Percentiles rank a stretch among this genome's conserved stretches.
phyloP scores from a whole-genome alignment of 2,329 filamentous ascomycete genomes.

The Aureobasidium namibiae region DNA sequence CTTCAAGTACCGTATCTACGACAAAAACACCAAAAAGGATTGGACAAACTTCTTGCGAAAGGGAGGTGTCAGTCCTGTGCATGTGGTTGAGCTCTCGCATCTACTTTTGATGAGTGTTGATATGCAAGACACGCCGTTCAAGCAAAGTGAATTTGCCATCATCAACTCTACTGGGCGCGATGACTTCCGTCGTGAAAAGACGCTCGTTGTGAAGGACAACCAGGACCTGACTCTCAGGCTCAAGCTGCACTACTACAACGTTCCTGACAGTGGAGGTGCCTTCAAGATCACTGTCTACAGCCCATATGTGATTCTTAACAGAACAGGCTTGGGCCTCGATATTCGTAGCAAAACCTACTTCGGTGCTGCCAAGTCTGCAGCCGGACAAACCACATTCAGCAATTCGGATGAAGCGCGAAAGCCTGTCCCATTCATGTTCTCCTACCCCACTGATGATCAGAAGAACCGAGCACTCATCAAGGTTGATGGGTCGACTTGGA shows the following conservation, averaged over 20 bases:
- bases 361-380: slow-evolving; percentile 70
- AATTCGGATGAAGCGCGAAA: slow-evolving; percentile 56
- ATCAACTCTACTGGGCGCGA: slow-evolving; percentile 85
- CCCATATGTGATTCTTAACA: slow-evolving; percentile 90
- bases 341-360: slow-evolving; percentile 85
- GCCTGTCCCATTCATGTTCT: slow-evolving; percentile 90
- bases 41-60: slow-evolving; percentile 98
- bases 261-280: slow-evolving; percentile 86
- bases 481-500: slow-evolving; percentile 87
- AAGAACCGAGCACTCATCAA: slow-evolving; percentile 85
- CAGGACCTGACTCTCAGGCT: slow-evolving; percentile 71
- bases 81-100: slow-evolving; percentile 93
- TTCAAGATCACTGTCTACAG: slow-evolving; percentile 95
- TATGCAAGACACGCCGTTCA: slow-evolving; percentile 93
- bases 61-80: slow-evolving; percentile 91
- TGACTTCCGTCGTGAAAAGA: slow-evolving; percentile 79
- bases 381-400: slow-evolving; percentile 64
- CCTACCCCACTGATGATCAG: slow-evolving; percentile 78
- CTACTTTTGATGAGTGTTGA: slow-evolving; percentile 86
- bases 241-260: slow-evolving; percentile 80
- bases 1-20: slow-evolving; percentile 98
- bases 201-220: slow-evolving; percentile 73
- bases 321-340: slow-evolving; percentile 81
- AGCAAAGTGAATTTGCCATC: slow-evolving; percentile 91
- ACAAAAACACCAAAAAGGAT: slow-evolving; percentile 96